Evolutionary conservation across 805 yeast genomes (phyloP).

Genomic region (Priceomyces medius): DNA sequence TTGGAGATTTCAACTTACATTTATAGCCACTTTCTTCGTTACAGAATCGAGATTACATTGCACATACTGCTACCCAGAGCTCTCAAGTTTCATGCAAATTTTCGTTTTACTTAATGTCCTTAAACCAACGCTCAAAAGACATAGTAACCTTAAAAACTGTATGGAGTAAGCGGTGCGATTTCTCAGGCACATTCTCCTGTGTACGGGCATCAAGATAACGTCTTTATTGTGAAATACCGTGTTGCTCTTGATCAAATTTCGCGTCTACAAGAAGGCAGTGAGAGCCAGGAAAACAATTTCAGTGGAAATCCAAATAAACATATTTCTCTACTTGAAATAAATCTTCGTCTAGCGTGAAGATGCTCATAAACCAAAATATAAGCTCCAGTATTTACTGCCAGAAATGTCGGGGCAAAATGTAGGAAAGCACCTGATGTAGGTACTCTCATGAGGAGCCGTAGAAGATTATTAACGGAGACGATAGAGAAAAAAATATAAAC

Average conservation of each 20-base stretch:
- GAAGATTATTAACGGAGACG: too few species aligned
- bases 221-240: not conserved
- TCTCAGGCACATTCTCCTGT: conserved; percentile 2
- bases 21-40: not conserved
- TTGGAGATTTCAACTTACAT: not conserved
- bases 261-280: conserved; percentile 3
- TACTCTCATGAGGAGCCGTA: too few species aligned
- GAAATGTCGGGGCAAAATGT: too few species aligned
- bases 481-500: too few species aligned
- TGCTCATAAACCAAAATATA: not conserved
- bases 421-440: too few species aligned
- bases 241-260: not conserved
- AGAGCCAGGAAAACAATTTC: not conserved
- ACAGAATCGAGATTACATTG: not conserved
- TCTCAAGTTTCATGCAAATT: conserved; percentile 2
- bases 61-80: not conserved
- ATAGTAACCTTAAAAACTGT: not conserved
- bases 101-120: not conserved
- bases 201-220: not conserved
- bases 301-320: not conserved
- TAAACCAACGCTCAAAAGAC: conserved; percentile 6
- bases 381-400: too few species aligned
- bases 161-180: not conserved
- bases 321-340: not conserved
- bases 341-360: not conserved